These are phyloP conservation scores for Alternaria viburni DNA, from an alignment of 2,329 filamentous ascomycete species.

Conservation along the genomic window DNA sequence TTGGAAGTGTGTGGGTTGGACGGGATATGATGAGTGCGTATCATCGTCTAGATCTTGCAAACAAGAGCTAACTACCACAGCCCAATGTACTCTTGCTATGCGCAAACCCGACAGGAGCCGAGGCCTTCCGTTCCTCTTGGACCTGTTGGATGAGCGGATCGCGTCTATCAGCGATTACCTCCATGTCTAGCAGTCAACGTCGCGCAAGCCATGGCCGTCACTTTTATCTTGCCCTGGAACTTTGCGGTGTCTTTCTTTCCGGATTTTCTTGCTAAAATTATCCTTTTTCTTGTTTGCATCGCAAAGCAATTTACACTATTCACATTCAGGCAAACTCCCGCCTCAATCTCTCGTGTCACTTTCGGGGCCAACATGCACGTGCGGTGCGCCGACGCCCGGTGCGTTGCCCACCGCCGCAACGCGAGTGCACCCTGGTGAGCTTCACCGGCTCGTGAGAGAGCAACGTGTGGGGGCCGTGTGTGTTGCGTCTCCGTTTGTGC, in stretches of 20 bases:
- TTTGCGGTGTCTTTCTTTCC: neutral
- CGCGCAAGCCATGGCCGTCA: neutral
- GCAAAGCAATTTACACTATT: neutral
- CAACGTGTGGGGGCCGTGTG: neutral
- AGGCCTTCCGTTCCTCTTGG: slow-evolving; percentile 30
- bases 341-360: neutral
- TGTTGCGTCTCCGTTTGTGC: neutral
- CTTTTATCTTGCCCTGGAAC: neutral
- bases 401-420: neutral
- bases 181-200: neutral
- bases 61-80: slow-evolving; percentile 17
- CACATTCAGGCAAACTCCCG: neutral
- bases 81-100: slow-evolving; percentile 41
- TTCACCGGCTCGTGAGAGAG: neutral
- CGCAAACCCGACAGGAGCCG: slow-evolving; percentile 27
- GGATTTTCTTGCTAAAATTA: neutral
- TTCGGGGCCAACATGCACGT: neutral
- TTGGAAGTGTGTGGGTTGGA: slow-evolving; percentile 48
- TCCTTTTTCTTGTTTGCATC: neutral
- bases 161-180: neutral
- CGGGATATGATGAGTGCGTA: slow-evolving; percentile 41
- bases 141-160: slow-evolving; percentile 10
- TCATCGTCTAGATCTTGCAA: neutral
- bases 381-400: neutral
- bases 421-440: neutral